These are phyloP conservation scores for Quercus aquifolioides DNA, from an alignment of 306 rosid species.

Conservation along the genomic window DNA sequence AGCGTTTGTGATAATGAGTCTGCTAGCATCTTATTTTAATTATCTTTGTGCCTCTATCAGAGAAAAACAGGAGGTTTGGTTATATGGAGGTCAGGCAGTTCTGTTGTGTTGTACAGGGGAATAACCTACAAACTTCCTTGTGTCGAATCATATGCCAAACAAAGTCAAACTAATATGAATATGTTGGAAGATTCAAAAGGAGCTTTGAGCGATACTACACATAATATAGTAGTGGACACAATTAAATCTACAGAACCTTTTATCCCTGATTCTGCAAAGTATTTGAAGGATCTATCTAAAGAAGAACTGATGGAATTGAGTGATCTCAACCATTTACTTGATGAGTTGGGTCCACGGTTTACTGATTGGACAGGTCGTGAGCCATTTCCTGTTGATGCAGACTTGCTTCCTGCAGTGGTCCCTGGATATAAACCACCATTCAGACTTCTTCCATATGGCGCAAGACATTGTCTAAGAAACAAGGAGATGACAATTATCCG, in stretches of 20 bases:
- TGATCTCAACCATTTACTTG: slow-evolving; percentile 67
- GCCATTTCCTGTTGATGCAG: slow-evolving; percentile 96
- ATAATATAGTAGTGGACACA: slow-evolving; percentile 9
- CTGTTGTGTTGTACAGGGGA: slow-evolving; percentile 82
- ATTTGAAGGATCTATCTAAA: slow-evolving; percentile 51
- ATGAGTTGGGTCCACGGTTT: slow-evolving; percentile 85
- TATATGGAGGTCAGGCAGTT: slow-evolving; percentile 90
- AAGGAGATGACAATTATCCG: slow-evolving; percentile 65
- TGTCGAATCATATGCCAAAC: slow-evolving; percentile 41
- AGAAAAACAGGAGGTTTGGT: slow-evolving; percentile 83
- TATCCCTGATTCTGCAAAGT: slow-evolving; percentile 31
- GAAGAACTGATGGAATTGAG: slow-evolving; percentile 54
- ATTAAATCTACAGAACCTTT: slow-evolving; percentile 28
- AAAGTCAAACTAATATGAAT: slow-evolving; percentile 22
- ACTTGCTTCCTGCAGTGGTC: slow-evolving; percentile 64
- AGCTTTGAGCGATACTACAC: slow-evolving; percentile 19
- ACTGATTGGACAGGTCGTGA: slow-evolving; percentile 84
- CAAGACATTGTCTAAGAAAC: slow-evolving; percentile 52
- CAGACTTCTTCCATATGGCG: slow-evolving; percentile 76
- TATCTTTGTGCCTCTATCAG: slow-evolving; percentile 38
- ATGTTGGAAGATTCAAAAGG: slow-evolving; percentile 12
- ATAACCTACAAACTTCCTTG: slow-evolving; percentile 74
- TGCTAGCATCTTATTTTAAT: slow-evolving; percentile 17
- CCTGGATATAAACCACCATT: slow-evolving; percentile 71
- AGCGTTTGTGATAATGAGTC: slow-evolving; percentile 2